These are phyloP conservation scores for Diutina sp. DNA, from an alignment of 1,139 yeast species.

Conservation along the genomic window DNA sequence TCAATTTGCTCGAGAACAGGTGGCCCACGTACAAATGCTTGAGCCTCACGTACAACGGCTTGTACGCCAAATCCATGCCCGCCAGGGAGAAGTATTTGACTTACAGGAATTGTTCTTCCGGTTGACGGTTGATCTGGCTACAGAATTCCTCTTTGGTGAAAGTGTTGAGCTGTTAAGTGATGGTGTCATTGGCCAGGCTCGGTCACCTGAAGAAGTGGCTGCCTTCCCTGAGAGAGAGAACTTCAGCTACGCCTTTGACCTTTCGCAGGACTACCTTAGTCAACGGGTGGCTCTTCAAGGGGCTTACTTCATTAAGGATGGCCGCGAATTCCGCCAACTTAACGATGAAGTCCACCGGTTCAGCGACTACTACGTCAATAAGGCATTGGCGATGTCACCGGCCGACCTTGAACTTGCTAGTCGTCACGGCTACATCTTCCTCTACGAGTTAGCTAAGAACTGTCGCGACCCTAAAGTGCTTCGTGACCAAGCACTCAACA, in stretches of 20 bases:
- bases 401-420: constrained; percentile 25
- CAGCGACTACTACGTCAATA: constrained; percentile 19
- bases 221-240: background rate
- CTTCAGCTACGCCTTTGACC: constrained; percentile 7
- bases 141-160: constrained; percentile 1
- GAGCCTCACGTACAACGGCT: constrained; percentile 1
- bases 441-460: constrained; percentile 37
- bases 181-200: background rate
- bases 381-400: constrained; percentile 9
- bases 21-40: background rate
- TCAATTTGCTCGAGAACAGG: constrained; percentile 2
- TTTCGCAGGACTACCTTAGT: constrained; percentile 6
- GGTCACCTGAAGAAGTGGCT: background rate
- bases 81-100: background rate
- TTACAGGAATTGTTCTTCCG: constrained; percentile 2
- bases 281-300: constrained; percentile 5
- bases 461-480: constrained; percentile 36
- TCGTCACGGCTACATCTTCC: constrained; percentile 32
- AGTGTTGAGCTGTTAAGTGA: background rate
- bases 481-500: constrained; percentile 39
- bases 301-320: constrained; percentile 5
- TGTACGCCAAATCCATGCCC: background rate
- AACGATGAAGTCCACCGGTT: constrained; percentile 18
- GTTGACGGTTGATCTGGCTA: constrained; percentile 1
- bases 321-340: constrained; percentile 11